Evolutionary conservation across 352 stramenopile genomes (phyloP).

Genomic region (Globisporangium alternatum): DNA sequence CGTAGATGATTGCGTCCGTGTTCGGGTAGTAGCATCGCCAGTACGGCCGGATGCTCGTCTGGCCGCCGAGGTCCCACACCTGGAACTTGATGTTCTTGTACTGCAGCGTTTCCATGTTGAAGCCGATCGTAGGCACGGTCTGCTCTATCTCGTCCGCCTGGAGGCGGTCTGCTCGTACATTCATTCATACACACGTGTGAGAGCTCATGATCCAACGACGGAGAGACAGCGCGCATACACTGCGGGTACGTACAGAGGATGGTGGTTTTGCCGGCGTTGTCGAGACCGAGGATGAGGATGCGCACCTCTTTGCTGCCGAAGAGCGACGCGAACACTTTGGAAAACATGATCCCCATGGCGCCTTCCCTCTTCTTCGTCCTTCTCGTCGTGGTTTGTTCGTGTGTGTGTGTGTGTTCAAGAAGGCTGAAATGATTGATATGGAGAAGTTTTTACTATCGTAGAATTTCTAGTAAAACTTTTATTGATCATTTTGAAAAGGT

Average conservation of each 20-base stretch:
- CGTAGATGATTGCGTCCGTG: conserved; percentile 97
- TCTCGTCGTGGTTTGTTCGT: background rate
- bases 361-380: background rate
- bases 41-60: conserved; percentile 99
- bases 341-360: conserved; percentile 97
- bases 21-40: conserved; percentile 99
- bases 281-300: conserved; percentile 99
- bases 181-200: background rate
- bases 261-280: conserved; percentile 99
- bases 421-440: no score
- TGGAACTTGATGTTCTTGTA: conserved; percentile 96
- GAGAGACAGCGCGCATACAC: background rate
- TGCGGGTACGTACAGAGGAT: conserved; percentile 92
- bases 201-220: background rate
- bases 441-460: no score
- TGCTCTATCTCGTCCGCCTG: conserved; percentile 95
- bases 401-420: no score
- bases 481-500: no score
- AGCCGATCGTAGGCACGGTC: conserved; percentile 99
- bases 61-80: conserved; percentile 99
- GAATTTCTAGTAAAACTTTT: no score
- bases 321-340: conserved; percentile 95
- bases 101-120: conserved; percentile 94
- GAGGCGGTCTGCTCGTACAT: conserved; percentile 51
- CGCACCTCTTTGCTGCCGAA: conserved; percentile 99